Conservation (phyloP, 148 eudicot species). For the Rhododendron mucronatum region DNA sequence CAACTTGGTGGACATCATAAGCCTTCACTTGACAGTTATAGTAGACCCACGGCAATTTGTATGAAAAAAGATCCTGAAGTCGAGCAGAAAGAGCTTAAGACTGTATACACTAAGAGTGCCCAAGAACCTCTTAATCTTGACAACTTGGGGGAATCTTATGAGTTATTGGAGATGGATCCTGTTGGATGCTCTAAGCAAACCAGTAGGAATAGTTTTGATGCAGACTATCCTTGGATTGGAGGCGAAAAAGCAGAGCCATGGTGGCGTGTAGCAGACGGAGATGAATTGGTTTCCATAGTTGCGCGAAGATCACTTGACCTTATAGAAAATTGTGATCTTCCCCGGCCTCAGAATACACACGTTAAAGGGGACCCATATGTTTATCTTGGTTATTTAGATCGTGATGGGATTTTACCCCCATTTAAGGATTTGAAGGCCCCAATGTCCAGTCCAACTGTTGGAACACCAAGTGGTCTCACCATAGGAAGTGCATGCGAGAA, state of each 20-base stretch:
- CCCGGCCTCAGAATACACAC: slow-evolving; percentile 48
- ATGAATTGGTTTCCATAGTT: slow-evolving; percentile 70
- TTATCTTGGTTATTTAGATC: slow-evolving; percentile 19
- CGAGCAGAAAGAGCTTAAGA: slow-evolving; percentile 21
- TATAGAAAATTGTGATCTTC: slow-evolving; percentile 83
- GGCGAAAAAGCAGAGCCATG: slow-evolving; percentile 58
- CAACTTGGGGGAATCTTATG: slow-evolving; percentile 45
- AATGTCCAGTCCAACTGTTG: slow-evolving; percentile 13
- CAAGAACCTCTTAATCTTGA: slow-evolving; percentile 37
- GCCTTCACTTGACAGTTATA: slow-evolving; percentile 2
- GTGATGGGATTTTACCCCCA: slow-evolving; percentile 29
- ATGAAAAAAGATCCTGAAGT: slow-evolving; percentile 25
- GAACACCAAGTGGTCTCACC: slow-evolving; percentile 15
- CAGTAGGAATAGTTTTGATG: slow-evolving; percentile 31
- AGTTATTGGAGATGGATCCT: slow-evolving; percentile 48
- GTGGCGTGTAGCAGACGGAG: slow-evolving; percentile 80
- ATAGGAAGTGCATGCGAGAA: slow-evolving; percentile 20
- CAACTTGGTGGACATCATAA: slow-evolving; percentile 12
- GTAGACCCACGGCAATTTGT: not conserved
- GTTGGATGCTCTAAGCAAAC: slow-evolving; percentile 40
- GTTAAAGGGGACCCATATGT: slow-evolving; percentile 30
- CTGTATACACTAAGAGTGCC: slow-evolving; percentile 26
- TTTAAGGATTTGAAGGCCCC: slow-evolving; percentile 29
- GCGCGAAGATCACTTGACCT: slow-evolving; percentile 63
- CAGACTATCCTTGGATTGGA: slow-evolving; percentile 45